Base-by-base conservation (phyloP, 2,329 filamentous ascomycete species). In the Cercospora berteroae region DNA sequence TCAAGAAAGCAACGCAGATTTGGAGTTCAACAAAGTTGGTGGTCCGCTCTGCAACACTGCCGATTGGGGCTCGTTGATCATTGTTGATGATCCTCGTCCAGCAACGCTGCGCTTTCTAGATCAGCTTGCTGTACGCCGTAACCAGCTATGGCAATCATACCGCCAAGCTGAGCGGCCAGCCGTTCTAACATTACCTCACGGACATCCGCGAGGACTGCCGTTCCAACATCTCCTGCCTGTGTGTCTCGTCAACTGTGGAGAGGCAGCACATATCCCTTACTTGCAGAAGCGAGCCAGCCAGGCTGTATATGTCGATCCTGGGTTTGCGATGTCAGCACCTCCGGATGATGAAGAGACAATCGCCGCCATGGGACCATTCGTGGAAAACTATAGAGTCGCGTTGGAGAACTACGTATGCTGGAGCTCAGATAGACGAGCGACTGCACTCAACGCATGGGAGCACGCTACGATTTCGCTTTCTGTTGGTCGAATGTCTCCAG, bases 61-160 rank as follows among this genome's bases (percentile, higher is more conserved):
- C 18, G 48, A 36, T 23, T 42, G 44, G 31, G 23, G 18, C 64
- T 8, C 39, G n/a, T 50, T 58, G 50, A 16, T 25, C 13, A 16
- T 18, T 3, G 33, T 67, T 16, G 31, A 57, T 7, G 50, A 33
- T n/a, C 67, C 64, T 10, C 64, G 69, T 2, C 58, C 70, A 3
- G 72, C 76, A 1, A 74, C 72, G 0, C 76, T 75, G 58, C 72
- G 60, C 4, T 81, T 81, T 61, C 52, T 80, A 1, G 77, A 81
- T 56, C 70, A 77, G 23, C 70, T 81, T 31, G 79, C 79, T 29
- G 70, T 70, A 67, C 71, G 69, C 7, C 74, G 79, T 57, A 69
- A 81, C 59, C 55, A 72, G 5, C 58, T 80, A 0, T 81, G 79
- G 79, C 56, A 33, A 7, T 64, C 68, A 5, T 56, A 76, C 52